Evolutionary conservation across 1,284 basidiomycete species (phyloP), one percentile per base, ranked within the genome.

Genomic region (Exsudoporus floridanus): DNA sequence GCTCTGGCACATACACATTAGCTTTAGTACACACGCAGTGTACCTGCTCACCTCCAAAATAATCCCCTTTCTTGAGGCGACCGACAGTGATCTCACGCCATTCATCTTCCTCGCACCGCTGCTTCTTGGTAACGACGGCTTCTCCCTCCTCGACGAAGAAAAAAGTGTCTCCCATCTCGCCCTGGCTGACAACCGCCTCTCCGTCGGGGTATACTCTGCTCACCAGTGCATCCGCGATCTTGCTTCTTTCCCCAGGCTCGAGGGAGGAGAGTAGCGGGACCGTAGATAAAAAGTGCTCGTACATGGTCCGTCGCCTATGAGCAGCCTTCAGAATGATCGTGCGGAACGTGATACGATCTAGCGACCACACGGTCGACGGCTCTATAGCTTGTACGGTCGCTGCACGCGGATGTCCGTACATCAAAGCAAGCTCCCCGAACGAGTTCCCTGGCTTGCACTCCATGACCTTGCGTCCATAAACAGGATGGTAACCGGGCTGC

Each of bases 291-390:
- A 99, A 98, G 37, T 88, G 83, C 71, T 99, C 95, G 71, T 98
- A 98, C 87, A 98, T 93, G 60, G 91, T 90, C 48, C 96, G 81
- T 59, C 94, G 86, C 55, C 90, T 79, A 60, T 94, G 89, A 34
- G 92, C 92, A 53, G 85, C 80, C 70, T 92, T 92, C 55, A 97
- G 80, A 48, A 99, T 89, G 72, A 99, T 98, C n/a, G 93, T 96
- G 37, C 96, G 86, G 86, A 99, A 99, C 1, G 95, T 98, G 63
- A 97, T 93, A 49, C 96, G 89, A 74, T 99, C 96, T 54, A 99
- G 78, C 7, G 92, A 88, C 96, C 96, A 99, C 31, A 98, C 78
- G 7, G 90, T 94, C 47, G 90, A 94, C 0, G 82, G 75, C 50
- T 91, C 86, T 36, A 90, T 85, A 4, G 95, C 88, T 28, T 98